Evolutionary conservation across 148 eudicot genomes (phyloP), one percentile per base, ranked within the genome.

Genomic region (Polygonum maritimum): DNA sequence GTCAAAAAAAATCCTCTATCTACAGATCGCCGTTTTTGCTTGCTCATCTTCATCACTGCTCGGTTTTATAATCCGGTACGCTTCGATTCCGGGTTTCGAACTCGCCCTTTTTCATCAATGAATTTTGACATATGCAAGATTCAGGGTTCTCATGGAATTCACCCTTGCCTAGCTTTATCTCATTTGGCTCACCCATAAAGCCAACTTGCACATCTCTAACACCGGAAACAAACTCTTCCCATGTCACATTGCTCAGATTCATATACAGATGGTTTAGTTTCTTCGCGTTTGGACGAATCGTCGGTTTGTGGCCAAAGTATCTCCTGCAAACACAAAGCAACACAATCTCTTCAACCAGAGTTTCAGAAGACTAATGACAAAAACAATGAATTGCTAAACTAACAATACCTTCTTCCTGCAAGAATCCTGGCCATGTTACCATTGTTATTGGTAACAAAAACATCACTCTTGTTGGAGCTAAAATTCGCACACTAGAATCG

Each of bases 391-490:
- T 9, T 41, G 36, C 16, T 1, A 14, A 62, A 60, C 44, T 71
- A 70, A 70, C n/a, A n/a, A n/a, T 84, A 92, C 99, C 99, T 90
- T 84, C 92, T 85, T 70, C 99, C 99, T 45, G 99, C 97, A 26
- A 95, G 91, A 84, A 92, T 89, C 82, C 92, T 95, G 48, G 98
- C 99, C 99, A 95, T 95, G 81, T 95, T 95, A 9, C 99, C 99
- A 73, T 95, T 95, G 76, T 95, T 95, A 78, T 95, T 95, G 57
- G 99, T 86, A 80, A 92, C 88, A 81, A 95, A 95, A 12, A 95
- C 99, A 76, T 95, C 98, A 77, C 99, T 95, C 78, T 95, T n/a
- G n/a, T n/a, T n/a, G n/a, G n/a, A n/a, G n/a, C n/a, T n/a, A n/a
- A n/a, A n/a, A n/a, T n/a, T n/a, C n/a, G n/a, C n/a, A n/a, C n/a